Evolutionary conservation across 164 flowering plant genomes (phyloP).

Genomic region (Pachysandra terminalis): DNA sequence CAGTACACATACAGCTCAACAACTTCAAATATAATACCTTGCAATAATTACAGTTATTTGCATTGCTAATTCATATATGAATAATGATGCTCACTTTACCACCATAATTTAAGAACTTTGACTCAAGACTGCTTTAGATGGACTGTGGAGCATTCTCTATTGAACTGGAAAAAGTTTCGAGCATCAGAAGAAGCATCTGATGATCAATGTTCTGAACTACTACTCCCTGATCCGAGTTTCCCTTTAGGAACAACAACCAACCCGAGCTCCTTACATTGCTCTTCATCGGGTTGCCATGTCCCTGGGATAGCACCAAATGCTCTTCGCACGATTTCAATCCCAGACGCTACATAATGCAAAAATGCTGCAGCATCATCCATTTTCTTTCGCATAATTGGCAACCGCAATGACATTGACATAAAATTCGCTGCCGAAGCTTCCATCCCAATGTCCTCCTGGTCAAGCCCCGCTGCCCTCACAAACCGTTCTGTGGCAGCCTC

Average conservation of each 20-base stretch:
- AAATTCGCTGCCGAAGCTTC: conserved; percentile 28
- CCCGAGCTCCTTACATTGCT: conserved; percentile 72
- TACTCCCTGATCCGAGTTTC: conserved; percentile 6
- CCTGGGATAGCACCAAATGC: conserved; percentile 74
- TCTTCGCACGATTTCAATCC: conserved; percentile 50
- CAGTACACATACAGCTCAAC: no score
- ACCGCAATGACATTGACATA: conserved; percentile 47
- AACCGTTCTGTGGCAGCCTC: conserved; percentile 89
- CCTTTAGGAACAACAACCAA: conserved; percentile 30
- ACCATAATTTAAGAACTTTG: neutral
- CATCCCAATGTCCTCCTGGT: conserved; percentile 20
- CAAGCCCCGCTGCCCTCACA: conserved; percentile 49
- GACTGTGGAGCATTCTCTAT: neutral
- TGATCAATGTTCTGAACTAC: neutral
- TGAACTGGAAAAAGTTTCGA: neutral
- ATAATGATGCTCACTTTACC: neutral
- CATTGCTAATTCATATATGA: neutral
- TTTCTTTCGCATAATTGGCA: conserved; percentile 27
- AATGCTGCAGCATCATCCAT: conserved; percentile 75
- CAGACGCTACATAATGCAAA: conserved; percentile 56
- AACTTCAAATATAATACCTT: no score
- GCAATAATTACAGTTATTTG: neutral
- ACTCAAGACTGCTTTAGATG: neutral
- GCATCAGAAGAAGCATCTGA: neutral
- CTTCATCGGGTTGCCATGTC: conserved; percentile 72